Evolutionary conservation across 768 basidiomycete genomes (phyloP).

Genomic region (Suillus variegatus): DNA sequence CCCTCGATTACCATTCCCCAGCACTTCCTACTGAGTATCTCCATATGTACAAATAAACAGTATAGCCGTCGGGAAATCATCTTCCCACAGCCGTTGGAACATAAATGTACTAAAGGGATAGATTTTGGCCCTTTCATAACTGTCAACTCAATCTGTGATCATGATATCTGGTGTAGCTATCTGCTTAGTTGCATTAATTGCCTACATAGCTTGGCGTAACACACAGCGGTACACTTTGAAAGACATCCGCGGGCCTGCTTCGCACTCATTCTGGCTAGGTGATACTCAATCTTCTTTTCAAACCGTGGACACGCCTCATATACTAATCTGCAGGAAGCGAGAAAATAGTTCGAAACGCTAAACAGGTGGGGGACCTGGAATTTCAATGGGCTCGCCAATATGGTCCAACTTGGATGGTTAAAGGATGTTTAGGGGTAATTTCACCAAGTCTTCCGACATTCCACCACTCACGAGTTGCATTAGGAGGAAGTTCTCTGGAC

Average conservation of each 20-base stretch:
- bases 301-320: not conserved
- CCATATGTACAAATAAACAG: not conserved
- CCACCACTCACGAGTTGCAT: not conserved
- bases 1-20: not conserved
- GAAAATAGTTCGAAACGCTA: slow-evolving; percentile 18
- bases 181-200: not conserved
- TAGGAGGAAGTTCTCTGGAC: slow-evolving; percentile 31
- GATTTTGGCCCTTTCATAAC: not conserved
- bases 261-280: slow-evolving; percentile 11
- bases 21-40: not conserved
- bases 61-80: not conserved
- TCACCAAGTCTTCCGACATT: slow-evolving; percentile 2
- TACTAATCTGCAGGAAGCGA: slow-evolving; percentile 25
- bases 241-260: slow-evolving; percentile 13
- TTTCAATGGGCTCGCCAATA: slow-evolving; percentile 29
- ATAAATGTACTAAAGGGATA: not conserved
- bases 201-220: slow-evolving; percentile 10
- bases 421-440: slow-evolving; percentile 13
- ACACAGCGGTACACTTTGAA: slow-evolving; percentile 3
- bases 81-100: not conserved
- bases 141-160: not conserved
- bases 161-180: slow-evolving; percentile 7
- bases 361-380: slow-evolving; percentile 32
- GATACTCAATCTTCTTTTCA: not conserved
- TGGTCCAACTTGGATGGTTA: slow-evolving; percentile 24